Evolutionary conservation across 176 grass and related monocot genomes (phyloP).

Genomic region (Miscanthus lutarioriparius): DNA sequence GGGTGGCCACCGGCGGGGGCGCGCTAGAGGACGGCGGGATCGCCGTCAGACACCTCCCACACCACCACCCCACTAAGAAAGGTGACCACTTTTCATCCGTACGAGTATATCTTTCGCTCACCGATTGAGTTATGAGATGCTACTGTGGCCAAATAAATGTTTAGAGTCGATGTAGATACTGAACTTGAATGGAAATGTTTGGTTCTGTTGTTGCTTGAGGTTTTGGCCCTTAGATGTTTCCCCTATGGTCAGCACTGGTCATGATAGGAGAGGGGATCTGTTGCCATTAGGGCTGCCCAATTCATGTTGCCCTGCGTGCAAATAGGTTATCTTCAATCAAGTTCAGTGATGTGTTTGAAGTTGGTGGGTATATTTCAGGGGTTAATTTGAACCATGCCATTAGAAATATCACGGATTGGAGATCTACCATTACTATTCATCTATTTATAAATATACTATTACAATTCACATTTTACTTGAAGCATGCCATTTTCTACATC

Average conservation of each 20-base stretch:
- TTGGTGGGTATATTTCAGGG: neutral
- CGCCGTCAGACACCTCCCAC: slow-evolving; percentile 64
- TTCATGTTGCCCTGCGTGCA: neutral
- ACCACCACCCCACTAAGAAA: slow-evolving; percentile 51
- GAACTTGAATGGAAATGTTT: neutral
- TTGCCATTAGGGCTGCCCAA: slow-evolving; percentile 4
- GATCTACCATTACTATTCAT: no score
- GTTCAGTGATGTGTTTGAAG: neutral
- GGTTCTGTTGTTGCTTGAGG: neutral
- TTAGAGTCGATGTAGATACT: neutral
- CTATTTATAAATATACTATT: no score
- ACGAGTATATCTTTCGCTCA: neutral
- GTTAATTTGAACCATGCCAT: no score
- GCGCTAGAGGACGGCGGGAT: slow-evolving; percentile 57
- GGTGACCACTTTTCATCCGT: slow-evolving; percentile 16
- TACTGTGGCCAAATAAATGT: neutral
- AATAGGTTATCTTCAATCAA: neutral
- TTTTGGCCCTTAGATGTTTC: neutral
- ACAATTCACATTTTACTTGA: no score
- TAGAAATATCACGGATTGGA: no score
- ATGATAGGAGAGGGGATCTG: neutral
- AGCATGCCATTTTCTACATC: no score
- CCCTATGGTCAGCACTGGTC: neutral
- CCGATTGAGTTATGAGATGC: slow-evolving; percentile 5
- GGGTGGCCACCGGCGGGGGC: slow-evolving; percentile 53